phyloP scores from a whole-genome alignment of 768 basidiomycete genomes.

The Sarcomyxa edulis region DNA sequence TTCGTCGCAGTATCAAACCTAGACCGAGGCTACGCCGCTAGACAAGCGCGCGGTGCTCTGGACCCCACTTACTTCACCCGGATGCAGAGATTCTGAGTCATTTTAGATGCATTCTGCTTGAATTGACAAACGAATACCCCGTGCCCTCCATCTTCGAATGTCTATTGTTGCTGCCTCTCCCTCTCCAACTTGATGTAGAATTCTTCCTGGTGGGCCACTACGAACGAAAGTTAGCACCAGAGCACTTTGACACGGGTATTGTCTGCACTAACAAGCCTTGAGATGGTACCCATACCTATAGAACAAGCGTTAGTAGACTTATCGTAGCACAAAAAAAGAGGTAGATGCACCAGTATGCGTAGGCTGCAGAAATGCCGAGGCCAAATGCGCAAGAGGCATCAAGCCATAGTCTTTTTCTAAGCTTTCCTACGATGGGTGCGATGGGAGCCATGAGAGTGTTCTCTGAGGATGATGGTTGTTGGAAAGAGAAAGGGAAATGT shows the following conservation, averaged over 20 bases:
- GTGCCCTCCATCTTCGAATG: constrained; percentile 3
- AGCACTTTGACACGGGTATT: not conserved
- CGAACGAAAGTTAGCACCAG: constrained; percentile 5
- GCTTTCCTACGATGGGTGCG: constrained; percentile 88
- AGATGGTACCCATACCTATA: constrained; percentile 81
- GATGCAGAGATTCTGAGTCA: too few species aligned
- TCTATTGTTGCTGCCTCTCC: constrained; percentile 35
- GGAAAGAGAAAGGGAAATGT: constrained; percentile 10
- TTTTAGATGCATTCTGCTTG: too few species aligned
- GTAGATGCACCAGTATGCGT: constrained; percentile 67
- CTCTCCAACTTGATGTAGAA: constrained; percentile 85
- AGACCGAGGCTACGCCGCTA: too few species aligned
- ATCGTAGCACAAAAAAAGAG: constrained; percentile 9
- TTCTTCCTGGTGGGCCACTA: constrained; percentile 80
- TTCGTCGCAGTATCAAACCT: too few species aligned
- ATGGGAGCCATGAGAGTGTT: constrained; percentile 55
- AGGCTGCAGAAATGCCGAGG: constrained; percentile 69
- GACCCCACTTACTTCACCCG: too few species aligned
- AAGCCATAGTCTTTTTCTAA: constrained; percentile 89
- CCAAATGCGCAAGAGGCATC: constrained; percentile 74
- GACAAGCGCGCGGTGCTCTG: too few species aligned
- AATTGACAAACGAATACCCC: too few species aligned
- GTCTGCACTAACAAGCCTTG: constrained; percentile 54
- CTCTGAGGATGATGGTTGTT: constrained; percentile 12
- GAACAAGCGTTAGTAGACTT: constrained; percentile 19